Base-by-base conservation (phyloP, 2,329 filamentous ascomycete species). In the Zymoseptoria ardabiliae region DNA sequence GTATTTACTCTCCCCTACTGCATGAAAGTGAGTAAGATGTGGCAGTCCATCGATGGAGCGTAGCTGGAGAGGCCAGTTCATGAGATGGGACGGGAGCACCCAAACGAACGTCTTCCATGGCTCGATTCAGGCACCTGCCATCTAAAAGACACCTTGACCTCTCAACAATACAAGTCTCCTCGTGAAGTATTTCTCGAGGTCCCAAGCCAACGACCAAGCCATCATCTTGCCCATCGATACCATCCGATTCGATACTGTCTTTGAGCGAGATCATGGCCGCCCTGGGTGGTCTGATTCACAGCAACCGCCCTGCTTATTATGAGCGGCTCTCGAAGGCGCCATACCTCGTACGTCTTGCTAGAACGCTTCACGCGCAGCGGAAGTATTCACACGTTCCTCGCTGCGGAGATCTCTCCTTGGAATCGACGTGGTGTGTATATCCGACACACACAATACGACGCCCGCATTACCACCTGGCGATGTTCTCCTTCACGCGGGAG, bases 1-100 rank as follows among this genome's bases (percentile, higher is more conserved):
- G 23, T 20, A 28, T 28, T 28, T 1, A 85, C 68, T 85, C 17
- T 45, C 13, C 17, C 4, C 11, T 17, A 45, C 17, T 7, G 35
- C 35, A 45, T 23, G 53, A 45, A n/a, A 17, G 19, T 13, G 22
- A 41, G 23, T 8, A 30, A 6, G 10, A 35, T 19, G 30, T 22
- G 1, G 35, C 19, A n/a, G 19, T n/a, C 4, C 67, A 65, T 28
- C 67, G 67, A 66, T 20, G 54, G 10, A 48, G 56, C 10, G 28
- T 53, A n/a, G 53, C 56, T 13, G 65, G 66, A 50, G 58, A 56
- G n/a, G 64, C 59, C 17, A 61, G 64, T 59, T 63, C 64, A 23
- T 61, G 63, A 51, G 65, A 23, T 61, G 63, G 53, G 65, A 66
- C 55, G 66, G 64, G 64, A 57, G 59, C 6, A 56, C 20, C 23